A percentile compares a stretch with the other conserved stretches of the same genome.
Conservation (phyloP, 2,329 filamentous ascomycete genomes). For the Emydomyces testavorans region DNA sequence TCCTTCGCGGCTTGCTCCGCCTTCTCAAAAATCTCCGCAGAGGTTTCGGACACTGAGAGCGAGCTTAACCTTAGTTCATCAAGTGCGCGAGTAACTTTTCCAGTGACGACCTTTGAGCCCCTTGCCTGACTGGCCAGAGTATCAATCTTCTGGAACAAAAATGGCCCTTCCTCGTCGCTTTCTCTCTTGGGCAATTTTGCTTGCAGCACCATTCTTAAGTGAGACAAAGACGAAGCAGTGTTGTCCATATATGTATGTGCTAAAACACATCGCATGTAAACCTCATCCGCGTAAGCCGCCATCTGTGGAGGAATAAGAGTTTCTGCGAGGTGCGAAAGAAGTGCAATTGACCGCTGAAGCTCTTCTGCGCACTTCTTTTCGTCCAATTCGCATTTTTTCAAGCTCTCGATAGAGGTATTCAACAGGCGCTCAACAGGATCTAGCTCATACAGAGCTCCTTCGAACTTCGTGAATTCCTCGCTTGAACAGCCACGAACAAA, state of each 20-base stretch:
- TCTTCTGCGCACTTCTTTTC: conserved; percentile 72
- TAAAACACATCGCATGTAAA: conserved; percentile 63
- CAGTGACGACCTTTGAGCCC: conserved; percentile 70
- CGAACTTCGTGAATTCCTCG: conserved; percentile 66
- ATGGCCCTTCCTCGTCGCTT: conserved; percentile 56
- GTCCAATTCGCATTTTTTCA: conserved; percentile 75
- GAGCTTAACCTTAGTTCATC: conserved; percentile 67
- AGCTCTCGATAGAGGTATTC: conserved; percentile 74
- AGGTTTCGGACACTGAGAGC: conserved; percentile 59
- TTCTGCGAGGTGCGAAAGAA: conserved; percentile 76
- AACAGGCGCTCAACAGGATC: conserved; percentile 83
- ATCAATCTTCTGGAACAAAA: conserved; percentile 61
- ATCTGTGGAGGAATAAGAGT: conserved; percentile 61
- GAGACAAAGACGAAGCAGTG: conserved; percentile 55
- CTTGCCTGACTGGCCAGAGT: conserved; percentile 61
- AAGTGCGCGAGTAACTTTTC: conserved; percentile 64
- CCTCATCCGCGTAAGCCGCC: conserved; percentile 63
- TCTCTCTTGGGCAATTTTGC: conserved; percentile 52
- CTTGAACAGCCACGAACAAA: conserved; percentile 68
- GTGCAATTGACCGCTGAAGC: conserved; percentile 68
- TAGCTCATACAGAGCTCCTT: conserved; percentile 71
- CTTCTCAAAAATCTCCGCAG: conserved; percentile 56
- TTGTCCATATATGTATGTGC: conserved; percentile 76
- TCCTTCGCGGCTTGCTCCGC: conserved; percentile 54
- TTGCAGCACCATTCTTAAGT: conserved; percentile 55